Evolutionary conservation across 805 yeast species (phyloP).

Genomic region (Ogataea henricii): DNA sequence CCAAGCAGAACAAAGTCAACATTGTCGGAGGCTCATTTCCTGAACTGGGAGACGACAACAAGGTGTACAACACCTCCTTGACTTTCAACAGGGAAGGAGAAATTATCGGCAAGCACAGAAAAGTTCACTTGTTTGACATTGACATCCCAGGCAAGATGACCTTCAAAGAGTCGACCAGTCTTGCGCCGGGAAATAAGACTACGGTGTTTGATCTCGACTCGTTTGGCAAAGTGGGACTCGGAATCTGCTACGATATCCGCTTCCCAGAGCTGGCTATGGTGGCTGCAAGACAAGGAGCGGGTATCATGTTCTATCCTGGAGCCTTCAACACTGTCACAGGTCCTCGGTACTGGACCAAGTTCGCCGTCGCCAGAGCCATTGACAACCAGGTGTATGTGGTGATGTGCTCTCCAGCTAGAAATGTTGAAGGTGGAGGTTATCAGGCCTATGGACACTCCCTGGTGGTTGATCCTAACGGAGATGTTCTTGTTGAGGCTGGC

Average conservation of each 20-base stretch:
- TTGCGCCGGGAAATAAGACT: constrained; percentile 79
- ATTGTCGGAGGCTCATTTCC: constrained; percentile 94
- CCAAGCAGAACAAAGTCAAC: constrained; percentile 61
- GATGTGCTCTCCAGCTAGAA: constrained; percentile 88
- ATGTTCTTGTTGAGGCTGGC: constrained; percentile 68
- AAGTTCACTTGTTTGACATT: constrained; percentile 88
- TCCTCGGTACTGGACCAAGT: constrained; percentile 78
- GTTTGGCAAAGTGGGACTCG: constrained; percentile 75
- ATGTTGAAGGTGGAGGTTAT: constrained; percentile 50
- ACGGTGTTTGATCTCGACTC: constrained; percentile 72
- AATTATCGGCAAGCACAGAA: constrained; percentile 84
- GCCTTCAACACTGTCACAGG: constrained; percentile 87
- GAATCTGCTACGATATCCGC: constrained; percentile 81
- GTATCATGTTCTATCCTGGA: constrained; percentile 80
- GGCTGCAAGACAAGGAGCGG: constrained; percentile 67
- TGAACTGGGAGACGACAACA: constrained; percentile 62
- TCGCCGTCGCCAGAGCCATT: constrained; percentile 72
- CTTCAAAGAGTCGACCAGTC: constrained; percentile 76
- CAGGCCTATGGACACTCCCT: constrained; percentile 70
- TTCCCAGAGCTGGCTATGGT: constrained; percentile 76
- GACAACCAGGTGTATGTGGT: constrained; percentile 75
- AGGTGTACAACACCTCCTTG: constrained; percentile 70
- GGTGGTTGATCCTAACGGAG: constrained; percentile 64
- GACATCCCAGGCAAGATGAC: constrained; percentile 90
- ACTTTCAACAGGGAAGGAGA: constrained; percentile 73